These are phyloP conservation scores for Exophiala sideris DNA, from an alignment of 2,329 filamentous ascomycete species.

Conservation along the genomic window DNA sequence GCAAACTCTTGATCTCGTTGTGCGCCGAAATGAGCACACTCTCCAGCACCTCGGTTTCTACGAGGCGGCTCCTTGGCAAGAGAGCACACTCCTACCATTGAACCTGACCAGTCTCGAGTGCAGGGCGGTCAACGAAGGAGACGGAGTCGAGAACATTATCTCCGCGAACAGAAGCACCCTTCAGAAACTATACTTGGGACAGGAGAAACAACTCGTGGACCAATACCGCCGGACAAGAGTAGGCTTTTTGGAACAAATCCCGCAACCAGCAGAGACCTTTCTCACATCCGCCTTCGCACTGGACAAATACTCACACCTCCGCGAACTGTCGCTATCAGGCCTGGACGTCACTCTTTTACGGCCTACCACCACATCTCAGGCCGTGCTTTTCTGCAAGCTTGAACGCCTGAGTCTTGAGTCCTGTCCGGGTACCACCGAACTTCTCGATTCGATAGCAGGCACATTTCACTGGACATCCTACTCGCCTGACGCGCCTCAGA, in stretches of 20 bases:
- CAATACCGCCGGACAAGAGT: constrained; percentile 17
- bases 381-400: constrained; percentile 22
- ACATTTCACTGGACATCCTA: constrained; percentile 23
- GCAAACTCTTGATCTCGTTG: constrained; percentile 12
- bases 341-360: constrained; percentile 21
- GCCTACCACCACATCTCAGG: constrained; percentile 18
- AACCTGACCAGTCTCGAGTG: constrained; percentile 25
- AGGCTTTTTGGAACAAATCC: constrained; percentile 14
- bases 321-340: constrained; percentile 23
- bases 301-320: constrained; percentile 18
- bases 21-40: constrained; percentile 13
- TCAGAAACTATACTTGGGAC: constrained; percentile 24
- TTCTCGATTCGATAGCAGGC: constrained; percentile 20
- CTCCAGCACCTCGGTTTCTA: constrained; percentile 23
- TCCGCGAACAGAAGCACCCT: constrained; percentile 21
- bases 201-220: constrained; percentile 26
- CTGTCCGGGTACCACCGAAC: constrained; percentile 22
- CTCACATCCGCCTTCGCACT: constrained; percentile 16
- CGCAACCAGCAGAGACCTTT: constrained; percentile 21
- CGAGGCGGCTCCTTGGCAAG: constrained; percentile 12
- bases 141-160: constrained; percentile 22
- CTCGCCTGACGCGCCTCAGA: constrained; percentile 16
- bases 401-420: constrained; percentile 25
- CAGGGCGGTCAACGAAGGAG: constrained; percentile 23
- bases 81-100: constrained; percentile 8